Evolutionary conservation across 2,329 filamentous ascomycete genomes (phyloP).

Genomic region (Cytospora chrysosperma): DNA sequence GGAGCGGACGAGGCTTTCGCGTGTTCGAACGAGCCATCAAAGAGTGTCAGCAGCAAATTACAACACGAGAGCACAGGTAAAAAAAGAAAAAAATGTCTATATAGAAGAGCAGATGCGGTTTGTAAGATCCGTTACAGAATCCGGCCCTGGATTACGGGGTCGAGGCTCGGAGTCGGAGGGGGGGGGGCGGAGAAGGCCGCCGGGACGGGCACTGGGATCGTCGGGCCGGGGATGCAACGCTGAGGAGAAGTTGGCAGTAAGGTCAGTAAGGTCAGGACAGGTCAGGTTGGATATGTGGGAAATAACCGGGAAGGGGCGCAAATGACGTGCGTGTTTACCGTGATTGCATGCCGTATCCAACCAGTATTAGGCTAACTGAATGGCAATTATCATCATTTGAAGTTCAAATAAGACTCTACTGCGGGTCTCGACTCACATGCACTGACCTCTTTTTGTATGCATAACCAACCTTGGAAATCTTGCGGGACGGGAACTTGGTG

Average conservation of each 20-base stretch:
- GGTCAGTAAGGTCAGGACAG: neutral
- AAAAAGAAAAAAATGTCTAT: neutral
- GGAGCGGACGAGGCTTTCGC: neutral
- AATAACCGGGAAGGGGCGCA: conserved; percentile 21
- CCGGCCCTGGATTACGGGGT: too few relatives aligned
- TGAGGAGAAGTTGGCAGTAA: neutral
- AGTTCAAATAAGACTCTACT: neutral
- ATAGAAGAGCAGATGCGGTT: neutral
- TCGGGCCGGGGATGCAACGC: neutral
- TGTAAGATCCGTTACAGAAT: neutral
- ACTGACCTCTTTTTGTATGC: too few relatives aligned
- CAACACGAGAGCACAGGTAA: neutral
- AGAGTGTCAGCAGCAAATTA: neutral
- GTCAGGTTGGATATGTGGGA: neutral
- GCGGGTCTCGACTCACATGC: too few relatives aligned
- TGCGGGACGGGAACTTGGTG: neutral
- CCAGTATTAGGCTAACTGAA: neutral
- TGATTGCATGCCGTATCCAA: neutral
- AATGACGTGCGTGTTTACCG: conserved; percentile 14
- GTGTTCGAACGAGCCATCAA: neutral
- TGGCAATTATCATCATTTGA: neutral
- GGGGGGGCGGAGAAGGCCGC: too few relatives aligned
- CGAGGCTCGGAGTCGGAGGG: neutral
- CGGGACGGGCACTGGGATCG: neutral
- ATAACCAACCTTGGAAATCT: too few relatives aligned